Percentiles rank a stretch among this genome's conserved stretches.
phyloP scores from a whole-genome alignment of 1,284 basidiomycete species.

The Austroboletus niveus region DNA sequence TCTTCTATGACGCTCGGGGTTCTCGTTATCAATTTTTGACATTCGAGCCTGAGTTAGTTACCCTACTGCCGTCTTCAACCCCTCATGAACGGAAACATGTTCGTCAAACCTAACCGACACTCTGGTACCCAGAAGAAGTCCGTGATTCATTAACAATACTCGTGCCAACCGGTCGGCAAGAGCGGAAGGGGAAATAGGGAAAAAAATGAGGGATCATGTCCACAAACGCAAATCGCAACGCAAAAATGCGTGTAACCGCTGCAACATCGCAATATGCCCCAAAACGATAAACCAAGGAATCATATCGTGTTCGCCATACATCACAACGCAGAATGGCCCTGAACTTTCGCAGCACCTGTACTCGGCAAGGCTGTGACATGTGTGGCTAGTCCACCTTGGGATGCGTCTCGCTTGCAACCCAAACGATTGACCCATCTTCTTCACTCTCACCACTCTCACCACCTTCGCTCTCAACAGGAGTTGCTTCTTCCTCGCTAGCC shows the following conservation, averaged over 20 bases:
- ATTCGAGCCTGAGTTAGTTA: constrained; percentile 5
- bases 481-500: constrained; percentile 60
- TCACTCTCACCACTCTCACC: constrained; percentile 22
- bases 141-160: constrained; percentile 9
- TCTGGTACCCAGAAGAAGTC: constrained; percentile 13
- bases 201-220: neutral
- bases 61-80: constrained; percentile 2
- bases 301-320: constrained; percentile 5
- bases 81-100: constrained; percentile 7
- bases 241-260: neutral
- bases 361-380: constrained; percentile 9
- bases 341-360: constrained; percentile 8
- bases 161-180: constrained; percentile 5
- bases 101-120: constrained; percentile 12
- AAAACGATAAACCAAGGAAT: constrained; percentile 3
- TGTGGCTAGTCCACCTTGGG: constrained; percentile 13
- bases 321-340: constrained; percentile 18
- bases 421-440: constrained; percentile 35
- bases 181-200: neutral
- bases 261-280: constrained; percentile 18
- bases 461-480: constrained; percentile 39
- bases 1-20: neutral
- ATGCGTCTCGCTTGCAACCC: constrained; percentile 31
- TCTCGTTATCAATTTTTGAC: constrained; percentile 14
- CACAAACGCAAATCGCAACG: constrained; percentile 12